Base-by-base conservation (phyloP, 768 basidiomycete genomes). In the Podaxis sp. region DNA sequence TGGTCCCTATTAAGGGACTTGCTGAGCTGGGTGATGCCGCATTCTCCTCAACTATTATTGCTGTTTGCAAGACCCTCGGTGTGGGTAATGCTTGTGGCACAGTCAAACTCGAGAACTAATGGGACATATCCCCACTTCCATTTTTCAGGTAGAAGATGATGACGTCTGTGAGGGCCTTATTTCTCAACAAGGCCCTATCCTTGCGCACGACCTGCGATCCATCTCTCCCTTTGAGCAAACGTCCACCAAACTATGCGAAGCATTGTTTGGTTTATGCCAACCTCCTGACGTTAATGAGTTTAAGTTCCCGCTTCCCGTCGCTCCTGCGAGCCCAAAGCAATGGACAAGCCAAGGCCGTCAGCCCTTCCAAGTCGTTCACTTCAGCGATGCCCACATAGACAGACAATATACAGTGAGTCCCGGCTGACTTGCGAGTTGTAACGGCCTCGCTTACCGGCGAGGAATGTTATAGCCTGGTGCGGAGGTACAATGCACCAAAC, bases 351-450 rank as follows among this genome's bases (percentile, higher is more conserved):
- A 66, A 1, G 78, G 81, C 4, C 74, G 72, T 51, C 23, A 71
- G 21, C 79, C 84, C 0, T 79, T 86, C 67, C 77, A 82, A 63
- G 82, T 86, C 5, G 78, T 79, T 0, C 86, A 88, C 66, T 79
- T 88, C 67, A 84, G 82, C 64, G 86, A 87, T 66, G 80, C 81
- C 4, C 86, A 88, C 64, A 81, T 88, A 37, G 86, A 87, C 64
- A 73, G 83, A 32, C 64, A 76, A 5, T 87, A 87, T 65, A 71
- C 74, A 21, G 84, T 84, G 63, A 57, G 78, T 64, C 9, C 4
- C 47, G 32, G 14, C 14, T 13, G 40, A 14, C 13, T 48, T 6
- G 7, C 11, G 9, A 48, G 18, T 9, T 4, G 23, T 27, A 23
- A 13, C 23, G 1, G 11, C 9, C 47, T 23, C 10, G 42, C 5